These are phyloP conservation scores for Yarrowia sp. DNA, from an alignment of 805 yeast species.

Conservation along the genomic window DNA sequence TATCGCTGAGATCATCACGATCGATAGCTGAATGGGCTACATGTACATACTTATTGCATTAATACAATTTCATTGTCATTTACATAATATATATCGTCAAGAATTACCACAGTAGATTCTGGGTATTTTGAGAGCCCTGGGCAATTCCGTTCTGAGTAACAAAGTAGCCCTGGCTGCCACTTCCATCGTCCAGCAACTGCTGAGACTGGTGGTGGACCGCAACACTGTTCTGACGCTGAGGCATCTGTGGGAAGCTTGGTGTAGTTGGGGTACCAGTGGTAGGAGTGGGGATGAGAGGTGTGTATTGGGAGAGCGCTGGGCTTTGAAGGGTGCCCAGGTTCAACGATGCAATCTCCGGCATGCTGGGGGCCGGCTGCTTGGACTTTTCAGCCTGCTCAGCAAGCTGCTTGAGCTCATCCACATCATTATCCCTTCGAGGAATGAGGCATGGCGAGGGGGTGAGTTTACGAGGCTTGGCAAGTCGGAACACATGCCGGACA, in stretches of 20 bases:
- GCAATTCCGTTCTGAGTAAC: slow-evolving; percentile 30
- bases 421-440: slow-evolving; percentile 41
- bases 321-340: slow-evolving; percentile 17
- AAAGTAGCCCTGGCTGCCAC: slow-evolving; percentile 41
- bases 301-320: slow-evolving; percentile 17
- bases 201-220: slow-evolving; percentile 25
- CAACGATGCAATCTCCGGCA: slow-evolving; percentile 23
- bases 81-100: neutral
- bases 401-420: slow-evolving; percentile 33
- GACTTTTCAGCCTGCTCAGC: slow-evolving; percentile 36
- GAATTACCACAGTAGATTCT: slow-evolving; percentile 16
- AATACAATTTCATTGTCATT: neutral
- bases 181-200: slow-evolving; percentile 29
- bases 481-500: slow-evolving; percentile 76
- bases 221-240: slow-evolving; percentile 25
- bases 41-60: neutral
- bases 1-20: slow-evolving; percentile 6
- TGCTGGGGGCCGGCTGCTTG: slow-evolving; percentile 10
- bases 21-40: neutral
- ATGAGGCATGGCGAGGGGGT: slow-evolving; percentile 60
- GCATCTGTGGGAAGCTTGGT: slow-evolving; percentile 33
- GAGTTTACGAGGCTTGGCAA: slow-evolving; percentile 60
- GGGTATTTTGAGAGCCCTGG: slow-evolving; percentile 27
- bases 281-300: slow-evolving; percentile 31
- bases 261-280: slow-evolving; percentile 15